Evolutionary conservation across 2,329 filamentous ascomycete species (phyloP), one percentile per base, ranked within the genome.

Genomic region (Penicillium expansum): DNA sequence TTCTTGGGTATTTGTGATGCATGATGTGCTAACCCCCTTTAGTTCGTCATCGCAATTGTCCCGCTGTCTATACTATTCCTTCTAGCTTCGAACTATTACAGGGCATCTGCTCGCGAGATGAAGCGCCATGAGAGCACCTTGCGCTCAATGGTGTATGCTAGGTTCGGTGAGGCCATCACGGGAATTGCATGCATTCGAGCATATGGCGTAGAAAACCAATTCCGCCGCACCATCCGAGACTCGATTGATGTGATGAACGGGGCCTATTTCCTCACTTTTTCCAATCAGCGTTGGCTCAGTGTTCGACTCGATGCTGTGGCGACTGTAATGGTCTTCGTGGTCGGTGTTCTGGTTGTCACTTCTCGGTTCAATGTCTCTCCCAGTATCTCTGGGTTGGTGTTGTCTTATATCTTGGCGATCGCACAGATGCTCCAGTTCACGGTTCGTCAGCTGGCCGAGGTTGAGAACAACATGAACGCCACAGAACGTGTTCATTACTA

Each of bases 391-490:
- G 94, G 94, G 20, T 79, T 97, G 38, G 92, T 97, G 0, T 82
- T 99, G 22, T 94, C 90, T 45, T 97, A 97, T 74, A 96, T 97
- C 69, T 82, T 99, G 18, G 84, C 88, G 14, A 96, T 97, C 68
- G 92, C 96, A 18, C 91, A 95, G 73, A 92, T 97, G 89, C 88
- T 97, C 62, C 93, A 97, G 71, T 97, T 97, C 74, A 93, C 91
- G 0, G 91, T 97, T 18, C 86, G 94, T 18, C 93, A 97, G 75
- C 82, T 97, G 8, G 93, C 93, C 27, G 93, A 97, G 74, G 91
- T 97, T 9, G 93, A 97, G 74, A 97, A 97, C 76, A 91, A 92
- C 70, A 97, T 97, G 93, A 97, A 97, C 72, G 88, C 92, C 0
- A 94, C 95, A 0, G 93, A 97, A 76, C 88, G 94, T 48, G 81